These are phyloP conservation scores for Fragaria vesca DNA, from an alignment of 306 rosid species.

Conservation along the genomic window DNA sequence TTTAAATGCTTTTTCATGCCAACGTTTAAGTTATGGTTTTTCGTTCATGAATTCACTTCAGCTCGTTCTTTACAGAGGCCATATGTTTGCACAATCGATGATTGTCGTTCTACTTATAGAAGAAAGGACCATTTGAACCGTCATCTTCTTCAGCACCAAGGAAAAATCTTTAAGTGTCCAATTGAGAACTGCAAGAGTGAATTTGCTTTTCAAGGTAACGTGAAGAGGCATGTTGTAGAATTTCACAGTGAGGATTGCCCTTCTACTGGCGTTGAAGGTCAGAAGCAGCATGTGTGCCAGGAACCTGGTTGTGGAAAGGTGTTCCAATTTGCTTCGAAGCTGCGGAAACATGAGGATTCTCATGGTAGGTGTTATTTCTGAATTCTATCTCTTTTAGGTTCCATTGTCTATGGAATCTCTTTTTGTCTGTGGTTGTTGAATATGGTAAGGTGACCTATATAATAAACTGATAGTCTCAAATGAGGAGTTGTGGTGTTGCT, in stretches of 20 bases:
- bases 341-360: constrained; percentile 55
- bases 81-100: constrained; percentile 50
- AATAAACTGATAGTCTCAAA: background rate
- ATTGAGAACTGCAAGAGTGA: constrained; percentile 52
- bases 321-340: constrained; percentile 49
- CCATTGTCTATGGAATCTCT: background rate
- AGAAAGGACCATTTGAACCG: constrained; percentile 92
- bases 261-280: constrained; percentile 11
- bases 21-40: background rate
- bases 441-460: background rate
- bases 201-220: constrained; percentile 44
- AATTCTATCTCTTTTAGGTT: background rate
- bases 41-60: background rate
- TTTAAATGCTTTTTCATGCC: background rate
- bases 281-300: constrained; percentile 49
- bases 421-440: background rate
- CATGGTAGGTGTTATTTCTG: constrained; percentile 42
- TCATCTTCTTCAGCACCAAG: constrained; percentile 69
- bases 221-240: constrained; percentile 54
- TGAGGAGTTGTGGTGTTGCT: background rate
- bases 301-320: constrained; percentile 72
- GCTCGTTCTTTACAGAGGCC: constrained; percentile 60
- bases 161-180: constrained; percentile 63
- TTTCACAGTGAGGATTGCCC: constrained; percentile 41
- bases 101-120: constrained; percentile 70